Conservation (phyloP, 352 stramenopile species). For the Globisporangium polare region DNA sequence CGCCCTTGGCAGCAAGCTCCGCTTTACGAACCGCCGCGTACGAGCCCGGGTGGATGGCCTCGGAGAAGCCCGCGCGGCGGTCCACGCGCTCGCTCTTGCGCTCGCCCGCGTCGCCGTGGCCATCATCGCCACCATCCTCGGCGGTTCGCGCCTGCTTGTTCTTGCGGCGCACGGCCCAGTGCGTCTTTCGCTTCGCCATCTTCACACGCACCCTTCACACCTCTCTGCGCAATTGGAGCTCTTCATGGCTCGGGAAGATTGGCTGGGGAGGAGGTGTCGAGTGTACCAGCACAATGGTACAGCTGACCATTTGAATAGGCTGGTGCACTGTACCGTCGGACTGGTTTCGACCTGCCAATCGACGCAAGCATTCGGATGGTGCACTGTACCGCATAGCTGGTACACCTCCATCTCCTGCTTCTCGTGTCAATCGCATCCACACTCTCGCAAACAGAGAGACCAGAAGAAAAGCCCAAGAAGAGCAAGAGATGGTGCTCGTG, state of each 20-base stretch:
- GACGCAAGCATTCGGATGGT: no score
- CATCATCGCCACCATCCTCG: conserved; percentile 12
- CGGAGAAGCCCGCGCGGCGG: conserved; percentile 48
- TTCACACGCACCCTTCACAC: background rate
- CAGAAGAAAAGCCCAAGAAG: background rate
- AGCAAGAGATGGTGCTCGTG: conserved; percentile 24
- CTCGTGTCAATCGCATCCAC: background rate
- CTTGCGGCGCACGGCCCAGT: conserved; percentile 74
- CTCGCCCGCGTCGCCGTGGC: conserved; percentile 14
- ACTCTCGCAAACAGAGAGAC: conserved; percentile 13
- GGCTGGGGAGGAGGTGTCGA: conserved; percentile 2
- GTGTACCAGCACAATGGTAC: no score
- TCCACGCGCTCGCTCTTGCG: conserved; percentile 29
- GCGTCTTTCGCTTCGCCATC: conserved; percentile 60
- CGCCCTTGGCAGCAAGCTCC: conserved; percentile 10
- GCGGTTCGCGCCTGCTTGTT: conserved; percentile 52
- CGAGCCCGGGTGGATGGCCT: conserved; percentile 68
- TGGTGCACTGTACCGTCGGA: no score
- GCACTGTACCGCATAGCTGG: no score
- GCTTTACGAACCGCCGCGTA: conserved; percentile 53
- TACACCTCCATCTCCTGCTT: background rate
- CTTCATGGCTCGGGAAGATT: background rate
- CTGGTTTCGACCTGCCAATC: no score
- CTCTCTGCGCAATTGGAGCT: background rate
- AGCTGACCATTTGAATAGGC: no score